Evolutionary conservation across 2,329 filamentous ascomycete genomes (phyloP), one percentile per base, ranked within the genome.

Genomic region (Colletotrichum zoysiae): DNA sequence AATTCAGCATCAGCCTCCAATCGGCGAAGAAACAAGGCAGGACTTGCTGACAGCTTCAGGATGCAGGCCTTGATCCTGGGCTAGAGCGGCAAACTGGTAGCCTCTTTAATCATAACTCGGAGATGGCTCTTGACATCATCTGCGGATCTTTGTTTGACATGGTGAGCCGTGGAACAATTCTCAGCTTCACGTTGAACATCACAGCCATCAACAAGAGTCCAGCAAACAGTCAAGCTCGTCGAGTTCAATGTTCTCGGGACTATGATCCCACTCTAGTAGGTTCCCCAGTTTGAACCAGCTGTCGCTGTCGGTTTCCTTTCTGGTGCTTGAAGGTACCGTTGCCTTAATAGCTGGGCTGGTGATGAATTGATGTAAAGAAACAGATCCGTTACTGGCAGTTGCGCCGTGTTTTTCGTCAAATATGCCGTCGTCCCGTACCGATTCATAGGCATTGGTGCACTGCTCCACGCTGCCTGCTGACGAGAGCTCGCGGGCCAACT

Each of bases 151-250:
- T 26, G 55, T 12, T 48, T 57, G 33, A 20, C 55, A 48, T 23
- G 18, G 12, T 48, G 55, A 66, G 56, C 48, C 55, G 16, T 65
- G 62, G 35, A 33, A 55, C 44, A 26, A 14, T 38, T 48, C 16
- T 68, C 57, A 67, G 40, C 33, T 67, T 69, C 69, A 71, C 59
- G 65, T 48, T 46, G n/a, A 5, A 33, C 33, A 42, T 60, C 46
- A 60, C 56, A 44, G 44, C 46, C 57, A 65, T 87, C 83, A 94
- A 81, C 90, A 94, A 76, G 89, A 91, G 78, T 93, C 91, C 77
- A 98, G 89, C 80, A 98, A 88, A 76, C 93, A 90, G 78, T 98
- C 95, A 33, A 98, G 90, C 85, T 99, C 96, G 58, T 97, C 94
- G 60, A 98, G 89, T 80, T 97, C 95, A 76, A 98, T 92, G 75